phyloP scores from a whole-genome alignment of 2,329 filamentous ascomycete genomes.

The Colletotrichum eremochloae region DNA sequence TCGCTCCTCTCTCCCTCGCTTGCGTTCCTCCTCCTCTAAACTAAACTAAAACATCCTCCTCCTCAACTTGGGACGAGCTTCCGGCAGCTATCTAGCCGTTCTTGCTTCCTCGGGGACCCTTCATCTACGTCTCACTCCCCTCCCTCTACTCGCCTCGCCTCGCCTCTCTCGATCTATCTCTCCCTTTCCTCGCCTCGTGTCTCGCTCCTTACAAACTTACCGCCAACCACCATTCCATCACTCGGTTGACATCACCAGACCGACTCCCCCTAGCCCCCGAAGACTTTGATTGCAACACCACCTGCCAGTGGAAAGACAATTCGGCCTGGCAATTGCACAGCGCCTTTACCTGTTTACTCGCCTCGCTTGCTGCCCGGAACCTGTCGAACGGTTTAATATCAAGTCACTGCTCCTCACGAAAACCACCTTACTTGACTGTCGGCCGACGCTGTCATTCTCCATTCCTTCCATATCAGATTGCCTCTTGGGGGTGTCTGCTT shows the following conservation, averaged over 20 bases:
- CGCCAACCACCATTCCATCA: constrained; percentile 28
- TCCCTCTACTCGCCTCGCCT: neutral
- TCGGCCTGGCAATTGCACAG: constrained; percentile 2
- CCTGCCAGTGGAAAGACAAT: constrained; percentile 23
- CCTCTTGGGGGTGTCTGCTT: neutral
- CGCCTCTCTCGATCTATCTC: constrained; percentile 1
- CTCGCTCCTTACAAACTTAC: constrained; percentile 29
- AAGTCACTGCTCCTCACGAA: constrained; percentile 14
- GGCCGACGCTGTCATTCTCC: constrained; percentile 12
- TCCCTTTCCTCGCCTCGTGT: constrained; percentile 24
- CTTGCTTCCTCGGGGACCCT: constrained; percentile 11
- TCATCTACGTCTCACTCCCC: constrained; percentile 20
- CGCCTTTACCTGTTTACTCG: constrained; percentile 12
- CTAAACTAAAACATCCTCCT: constrained; percentile 3
- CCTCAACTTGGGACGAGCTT: constrained; percentile 23
- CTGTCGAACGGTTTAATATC: constrained; percentile 34
- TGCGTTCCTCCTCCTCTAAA: neutral
- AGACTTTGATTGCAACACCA: constrained; percentile 18
- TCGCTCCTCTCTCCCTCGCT: neutral
- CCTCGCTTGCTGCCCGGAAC: constrained; percentile 33
- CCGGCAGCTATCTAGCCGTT: neutral
- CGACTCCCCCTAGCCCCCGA: constrained; percentile 6
- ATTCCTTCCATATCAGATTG: neutral
- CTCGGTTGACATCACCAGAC: constrained; percentile 35
- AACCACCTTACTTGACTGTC: constrained; percentile 12